Evolutionary conservation across 116 monocot genomes (phyloP), one percentile per base, ranked within the genome.

Genomic region (Cymodocea nodosa): DNA sequence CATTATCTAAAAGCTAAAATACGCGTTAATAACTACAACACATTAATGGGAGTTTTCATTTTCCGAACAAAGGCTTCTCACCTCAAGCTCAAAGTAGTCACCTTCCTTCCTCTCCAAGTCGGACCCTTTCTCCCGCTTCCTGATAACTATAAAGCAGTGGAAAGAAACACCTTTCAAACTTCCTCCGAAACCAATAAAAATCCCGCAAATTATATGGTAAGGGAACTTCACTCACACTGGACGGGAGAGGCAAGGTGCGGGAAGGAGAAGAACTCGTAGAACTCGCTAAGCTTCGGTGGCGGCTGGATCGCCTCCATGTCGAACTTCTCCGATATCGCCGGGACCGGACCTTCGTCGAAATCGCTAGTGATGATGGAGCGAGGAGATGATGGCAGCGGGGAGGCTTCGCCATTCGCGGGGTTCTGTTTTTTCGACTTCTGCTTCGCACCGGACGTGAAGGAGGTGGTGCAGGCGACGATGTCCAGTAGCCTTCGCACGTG

Each of bases 261-360:
- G 60, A 98, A 79, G 51, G 98, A 92, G 77, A 98, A 92, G 86
- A 98, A 98, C 55, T 98, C 92, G 65, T 92, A 98, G 81, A 98
- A 98, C 56, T 81, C 77, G 8, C 84, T 80, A 58, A 98, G 83
- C 63, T 74, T 80, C 12, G 92, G 92, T 5, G 62, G 78, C 48
- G 84, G 86, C 20, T 86, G 86, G 68, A 94, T 94, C 23, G 94
- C 83, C 24, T 82, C 89, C 94, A 94, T 94, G 86, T 94, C 94
- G 74, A 80, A 89, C 77, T 74, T 75, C 56, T 81, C 86, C 51
- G 94, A 94, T 20, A 94, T 86, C 13, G 87, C 78, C 16, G 94
- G 94, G n/a, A 76, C 23, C 0, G 69, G 25, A 6, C 71, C n/a
- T 60, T 79, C 56, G 56, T 50, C 7, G 54, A 48, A 52, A 35